Conservation (phyloP, 345 rosid genomes). For the Aethionema arabicum region DNA sequence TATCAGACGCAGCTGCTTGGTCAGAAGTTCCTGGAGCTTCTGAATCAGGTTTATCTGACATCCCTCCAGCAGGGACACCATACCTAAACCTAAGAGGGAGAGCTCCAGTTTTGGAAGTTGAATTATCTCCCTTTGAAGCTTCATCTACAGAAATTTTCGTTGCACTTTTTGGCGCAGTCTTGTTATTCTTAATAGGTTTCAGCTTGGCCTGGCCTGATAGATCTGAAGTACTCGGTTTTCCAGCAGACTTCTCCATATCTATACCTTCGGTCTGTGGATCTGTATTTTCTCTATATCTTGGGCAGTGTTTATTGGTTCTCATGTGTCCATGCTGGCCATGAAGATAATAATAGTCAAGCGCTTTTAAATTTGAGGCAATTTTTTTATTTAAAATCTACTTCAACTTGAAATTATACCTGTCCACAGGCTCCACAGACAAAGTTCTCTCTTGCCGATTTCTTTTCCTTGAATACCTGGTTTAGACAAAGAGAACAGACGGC, state of each 20-base stretch:
- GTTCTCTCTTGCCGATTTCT: slow-evolving; percentile 92
- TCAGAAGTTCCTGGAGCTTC: slow-evolving; percentile 56
- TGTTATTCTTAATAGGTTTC: slow-evolving; percentile 57
- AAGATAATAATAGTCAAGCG: slow-evolving; percentile 26
- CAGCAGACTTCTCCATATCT: slow-evolving; percentile 57
- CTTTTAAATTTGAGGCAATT: slow-evolving; percentile 8
- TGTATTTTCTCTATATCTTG: slow-evolving; percentile 81
- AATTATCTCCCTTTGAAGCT: slow-evolving; percentile 55
- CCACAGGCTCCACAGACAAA: slow-evolving; percentile 97
- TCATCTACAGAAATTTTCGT: slow-evolving; percentile 51
- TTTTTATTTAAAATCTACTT: slow-evolving; percentile 21
- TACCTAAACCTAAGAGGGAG: slow-evolving; percentile 70
- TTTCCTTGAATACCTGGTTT: slow-evolving; percentile 73
- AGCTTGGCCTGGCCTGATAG: slow-evolving; percentile 52
- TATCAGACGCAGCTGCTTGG: slow-evolving; percentile 44
- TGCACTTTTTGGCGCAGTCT: slow-evolving; percentile 47
- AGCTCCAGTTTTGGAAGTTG: slow-evolving; percentile 50
- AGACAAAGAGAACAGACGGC: slow-evolving; percentile 15
- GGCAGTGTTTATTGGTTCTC: slow-evolving; percentile 99
- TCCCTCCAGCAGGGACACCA: slow-evolving; percentile 55
- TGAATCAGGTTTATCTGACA: slow-evolving; percentile 50
- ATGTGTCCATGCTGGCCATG: slow-evolving; percentile 87
- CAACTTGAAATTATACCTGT: slow-evolving; percentile 53
- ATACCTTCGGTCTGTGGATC: slow-evolving; percentile 54
- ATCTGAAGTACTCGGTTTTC: slow-evolving; percentile 54